A percentile compares a stretch with the other conserved stretches of the same genome.
Conservation (phyloP, 441 rosid species). For the Pelargonium cotyledonis region DNA sequence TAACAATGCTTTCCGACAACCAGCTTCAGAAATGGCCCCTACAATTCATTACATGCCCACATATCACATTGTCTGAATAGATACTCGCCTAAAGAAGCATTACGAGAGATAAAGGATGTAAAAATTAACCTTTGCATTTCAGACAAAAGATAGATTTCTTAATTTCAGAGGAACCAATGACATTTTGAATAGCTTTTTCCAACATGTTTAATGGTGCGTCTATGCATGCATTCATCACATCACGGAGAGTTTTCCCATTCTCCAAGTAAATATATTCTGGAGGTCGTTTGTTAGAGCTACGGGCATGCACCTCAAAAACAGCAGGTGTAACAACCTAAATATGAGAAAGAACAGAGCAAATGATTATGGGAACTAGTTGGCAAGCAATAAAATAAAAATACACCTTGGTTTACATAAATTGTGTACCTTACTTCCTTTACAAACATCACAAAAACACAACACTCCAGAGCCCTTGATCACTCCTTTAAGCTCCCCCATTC, state of each 20-base stretch:
- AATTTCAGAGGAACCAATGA: conserved; percentile 40
- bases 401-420: not conserved
- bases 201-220: conserved; percentile 48
- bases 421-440: conserved; percentile 60
- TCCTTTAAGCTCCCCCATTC: conserved; percentile 30
- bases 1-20: conserved; percentile 30
- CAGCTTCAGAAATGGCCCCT: conserved; percentile 35
- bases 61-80: not conserved
- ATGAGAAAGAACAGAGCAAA: not conserved
- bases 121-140: conserved; percentile 70
- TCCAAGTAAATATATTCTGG: conserved; percentile 67
- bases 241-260: conserved; percentile 73
- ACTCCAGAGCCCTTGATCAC: conserved; percentile 54
- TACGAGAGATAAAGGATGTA: conserved; percentile 13
- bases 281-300: conserved; percentile 76
- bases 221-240: conserved; percentile 69
- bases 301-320: conserved; percentile 71
- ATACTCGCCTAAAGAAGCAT: not conserved
- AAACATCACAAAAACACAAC: conserved; percentile 59
- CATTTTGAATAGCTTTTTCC: conserved; percentile 47
- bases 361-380: not conserved
- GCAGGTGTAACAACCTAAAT: conserved; percentile 55
- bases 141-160: conserved; percentile 56
- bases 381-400: not conserved
- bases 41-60: conserved; percentile 21